Evolutionary conservation across 371 early-diverging fungal species (phyloP).

Genomic region (Mucor ambiguus): DNA sequence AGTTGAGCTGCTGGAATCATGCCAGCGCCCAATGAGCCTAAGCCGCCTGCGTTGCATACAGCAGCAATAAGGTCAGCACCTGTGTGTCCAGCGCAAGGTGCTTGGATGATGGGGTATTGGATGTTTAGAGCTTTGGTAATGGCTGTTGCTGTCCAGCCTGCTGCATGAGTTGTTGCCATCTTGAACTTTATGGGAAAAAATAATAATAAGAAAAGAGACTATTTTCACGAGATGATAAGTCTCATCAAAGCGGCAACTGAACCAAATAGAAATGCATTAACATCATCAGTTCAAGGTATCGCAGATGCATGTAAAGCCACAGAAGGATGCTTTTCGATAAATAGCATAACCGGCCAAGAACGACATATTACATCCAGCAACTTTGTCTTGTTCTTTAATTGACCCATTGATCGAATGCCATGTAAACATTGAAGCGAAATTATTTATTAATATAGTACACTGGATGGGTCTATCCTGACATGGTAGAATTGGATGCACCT

Average conservation of each 20-base stretch:
- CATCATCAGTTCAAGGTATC: no score
- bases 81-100: slow-evolving; percentile 50
- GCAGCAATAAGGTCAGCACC: slow-evolving; percentile 35
- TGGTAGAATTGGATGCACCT: no score
- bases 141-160: slow-evolving; percentile 14
- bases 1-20: slow-evolving; percentile 32
- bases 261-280: no score
- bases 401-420: no score
- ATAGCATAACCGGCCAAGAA: no score
- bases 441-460: not conserved
- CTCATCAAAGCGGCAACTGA: no score
- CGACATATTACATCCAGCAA: no score
- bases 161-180: slow-evolving; percentile 7
- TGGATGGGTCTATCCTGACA: no score
- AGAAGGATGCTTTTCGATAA: no score
- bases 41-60: slow-evolving; percentile 46
- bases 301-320: no score
- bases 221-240: not conserved
- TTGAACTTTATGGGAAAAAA: not conserved
- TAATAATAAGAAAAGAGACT: not conserved
- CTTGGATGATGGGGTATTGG: slow-evolving; percentile 44
- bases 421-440: no score
- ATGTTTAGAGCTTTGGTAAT: slow-evolving; percentile 23
- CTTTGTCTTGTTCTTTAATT: no score
- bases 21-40: slow-evolving; percentile 46